Conservation (phyloP, 139 green algal species). For the Limnomonas spitsbergensis region DNA sequence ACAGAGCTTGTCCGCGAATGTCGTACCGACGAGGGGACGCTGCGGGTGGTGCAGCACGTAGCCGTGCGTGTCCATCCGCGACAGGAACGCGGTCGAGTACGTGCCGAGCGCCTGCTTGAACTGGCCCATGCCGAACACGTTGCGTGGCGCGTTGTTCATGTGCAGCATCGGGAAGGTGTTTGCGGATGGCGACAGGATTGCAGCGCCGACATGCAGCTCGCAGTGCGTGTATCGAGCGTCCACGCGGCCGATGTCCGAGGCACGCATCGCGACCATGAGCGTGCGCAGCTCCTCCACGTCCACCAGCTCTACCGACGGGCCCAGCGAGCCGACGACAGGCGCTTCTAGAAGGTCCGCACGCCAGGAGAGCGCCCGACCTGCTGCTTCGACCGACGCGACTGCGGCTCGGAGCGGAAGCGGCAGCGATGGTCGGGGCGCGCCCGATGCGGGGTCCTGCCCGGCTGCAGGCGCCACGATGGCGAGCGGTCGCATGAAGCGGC, state of each 20-base stretch:
- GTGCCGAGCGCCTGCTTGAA: slow-evolving; percentile 55
- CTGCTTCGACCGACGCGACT: neutral
- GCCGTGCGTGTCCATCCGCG: slow-evolving; percentile 18
- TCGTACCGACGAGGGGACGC: slow-evolving; percentile 46
- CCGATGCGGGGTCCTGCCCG: neutral
- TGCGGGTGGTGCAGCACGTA: slow-evolving; percentile 68
- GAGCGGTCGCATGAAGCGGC: slow-evolving; percentile 53
- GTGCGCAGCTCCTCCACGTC: slow-evolving; percentile 62
- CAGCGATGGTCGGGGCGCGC: neutral
- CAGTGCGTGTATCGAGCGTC: slow-evolving; percentile 46
- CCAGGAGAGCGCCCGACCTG: neutral
- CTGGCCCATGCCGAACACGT: slow-evolving; percentile 55
- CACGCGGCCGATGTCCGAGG: neutral
- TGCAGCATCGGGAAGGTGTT: slow-evolving; percentile 63
- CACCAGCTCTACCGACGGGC: slow-evolving; percentile 57
- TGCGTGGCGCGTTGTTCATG: slow-evolving; percentile 57
- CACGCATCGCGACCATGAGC: slow-evolving; percentile 60
- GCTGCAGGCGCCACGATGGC: neutral
- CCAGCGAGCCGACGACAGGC: neutral
- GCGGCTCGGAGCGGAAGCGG: neutral
- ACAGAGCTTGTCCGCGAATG: neutral
- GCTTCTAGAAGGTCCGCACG: neutral
- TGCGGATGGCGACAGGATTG: slow-evolving; percentile 54
- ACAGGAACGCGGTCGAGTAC: slow-evolving; percentile 59
- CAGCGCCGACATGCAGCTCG: slow-evolving; percentile 54